Percentiles rank a stretch among this genome's conserved stretches.
These are phyloP conservation scores for Ambrosia artemisiifolia DNA, from an alignment of 129 eudicot genomes.

Conservation along the genomic window DNA sequence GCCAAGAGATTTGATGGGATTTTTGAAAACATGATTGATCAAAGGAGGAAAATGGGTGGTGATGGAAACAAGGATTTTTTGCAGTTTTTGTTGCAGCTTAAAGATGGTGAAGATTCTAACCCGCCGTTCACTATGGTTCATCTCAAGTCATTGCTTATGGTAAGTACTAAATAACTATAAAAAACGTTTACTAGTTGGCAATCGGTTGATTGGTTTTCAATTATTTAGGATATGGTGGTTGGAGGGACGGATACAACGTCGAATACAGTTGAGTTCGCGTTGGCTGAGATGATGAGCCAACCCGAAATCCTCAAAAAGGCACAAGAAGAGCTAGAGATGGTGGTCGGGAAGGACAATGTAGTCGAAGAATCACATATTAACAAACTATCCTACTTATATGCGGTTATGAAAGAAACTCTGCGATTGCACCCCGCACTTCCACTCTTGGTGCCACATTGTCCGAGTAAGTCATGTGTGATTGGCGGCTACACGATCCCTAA, in stretches of 20 bases:
- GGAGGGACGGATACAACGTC: slow-evolving; percentile 69
- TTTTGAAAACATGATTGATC: slow-evolving; percentile 51
- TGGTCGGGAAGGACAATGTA: slow-evolving; percentile 45
- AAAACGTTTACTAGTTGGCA: too few relatives aligned
- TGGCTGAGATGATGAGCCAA: slow-evolving; percentile 55
- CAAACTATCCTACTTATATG: slow-evolving; percentile 45
- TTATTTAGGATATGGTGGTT: slow-evolving; percentile 52
- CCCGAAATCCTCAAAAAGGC: slow-evolving; percentile 39
- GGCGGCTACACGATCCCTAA: slow-evolving; percentile 55
- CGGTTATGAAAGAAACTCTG: slow-evolving; percentile 54
- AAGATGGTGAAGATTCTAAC: slow-evolving; percentile 36
- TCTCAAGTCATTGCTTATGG: slow-evolving; percentile 66
- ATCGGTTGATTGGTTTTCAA: too few relatives aligned
- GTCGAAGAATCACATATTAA: slow-evolving; percentile 49
- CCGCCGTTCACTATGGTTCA: slow-evolving; percentile 36
- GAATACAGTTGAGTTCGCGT: slow-evolving; percentile 46
- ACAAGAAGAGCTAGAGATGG: slow-evolving; percentile 48
- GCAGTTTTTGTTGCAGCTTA: slow-evolving; percentile 48
- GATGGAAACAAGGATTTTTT: slow-evolving; percentile 46
- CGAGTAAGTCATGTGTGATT: slow-evolving; percentile 42
- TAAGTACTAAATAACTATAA: not conserved
- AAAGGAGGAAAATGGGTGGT: slow-evolving; percentile 35
- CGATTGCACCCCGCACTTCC: slow-evolving; percentile 61
- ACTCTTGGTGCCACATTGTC: slow-evolving; percentile 56
- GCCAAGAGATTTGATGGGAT: slow-evolving; percentile 45